These are phyloP conservation scores for Eucalyptus pauciflora DNA, from an alignment of 345 rosid species.

Conservation along the genomic window DNA sequence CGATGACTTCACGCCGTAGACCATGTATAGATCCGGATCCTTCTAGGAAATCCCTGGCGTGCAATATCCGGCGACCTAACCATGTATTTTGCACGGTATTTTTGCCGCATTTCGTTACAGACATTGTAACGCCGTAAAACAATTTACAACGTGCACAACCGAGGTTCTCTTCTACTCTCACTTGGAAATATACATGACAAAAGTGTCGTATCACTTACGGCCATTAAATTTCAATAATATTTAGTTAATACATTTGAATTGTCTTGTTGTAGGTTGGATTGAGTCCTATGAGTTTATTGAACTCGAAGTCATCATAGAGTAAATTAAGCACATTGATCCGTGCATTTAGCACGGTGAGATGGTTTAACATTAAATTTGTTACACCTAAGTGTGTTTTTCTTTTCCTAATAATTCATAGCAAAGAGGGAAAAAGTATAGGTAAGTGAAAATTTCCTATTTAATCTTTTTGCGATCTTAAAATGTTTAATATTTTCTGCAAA, in stretches of 20 bases:
- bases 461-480: neutral
- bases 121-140: neutral
- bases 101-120: neutral
- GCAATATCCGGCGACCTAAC: neutral
- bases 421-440: neutral
- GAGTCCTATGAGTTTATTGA: rapidly evolving
- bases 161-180: neutral
- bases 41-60: neutral
- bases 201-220: rapidly evolving
- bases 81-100: neutral
- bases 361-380: neutral
- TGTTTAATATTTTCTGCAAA: neutral
- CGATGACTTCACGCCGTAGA: neutral
- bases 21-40: neutral
- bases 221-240: rapidly evolving
- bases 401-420: neutral
- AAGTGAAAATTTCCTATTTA: neutral
- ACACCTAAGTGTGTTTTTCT: neutral
- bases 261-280: neutral
- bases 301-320: rapidly evolving
- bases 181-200: rapidly evolving
- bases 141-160: neutral
- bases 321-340: neutral
- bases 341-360: neutral
- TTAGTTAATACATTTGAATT: neutral